These are phyloP conservation scores for Crithidia expoeki DNA, from an alignment of 208 protist genomes.

Conservation along the genomic window DNA sequence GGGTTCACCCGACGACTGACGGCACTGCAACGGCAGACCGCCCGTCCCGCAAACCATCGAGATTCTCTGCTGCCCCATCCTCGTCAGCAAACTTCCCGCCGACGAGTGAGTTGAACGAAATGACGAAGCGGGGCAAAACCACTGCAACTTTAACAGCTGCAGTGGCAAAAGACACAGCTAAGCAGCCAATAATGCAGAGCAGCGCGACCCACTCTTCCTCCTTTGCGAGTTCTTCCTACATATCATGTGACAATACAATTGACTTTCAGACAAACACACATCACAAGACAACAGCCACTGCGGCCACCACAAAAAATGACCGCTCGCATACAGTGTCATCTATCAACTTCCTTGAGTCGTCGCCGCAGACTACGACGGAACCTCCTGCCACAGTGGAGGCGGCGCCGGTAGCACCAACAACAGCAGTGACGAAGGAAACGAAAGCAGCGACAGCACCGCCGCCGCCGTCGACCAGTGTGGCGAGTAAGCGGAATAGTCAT, in stretches of 20 bases:
- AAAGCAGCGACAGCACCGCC: background rate
- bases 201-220: constrained; percentile 15
- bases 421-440: background rate
- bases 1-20: background rate
- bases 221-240: constrained; percentile 6
- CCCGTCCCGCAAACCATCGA: background rate
- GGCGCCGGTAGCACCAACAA: background rate
- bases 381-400: background rate
- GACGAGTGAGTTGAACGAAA: constrained; percentile 6
- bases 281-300: background rate
- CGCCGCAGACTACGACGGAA: background rate
- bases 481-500: background rate
- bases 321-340: constrained; percentile 7
- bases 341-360: constrained; percentile 8
- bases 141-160: background rate
- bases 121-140: background rate
- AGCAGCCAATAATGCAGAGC: background rate
- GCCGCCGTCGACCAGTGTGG: background rate
- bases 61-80: background rate
- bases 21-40: background rate
- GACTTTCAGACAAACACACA: constrained; percentile 16
- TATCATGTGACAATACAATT: background rate
- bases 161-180: background rate
- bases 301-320: background rate
- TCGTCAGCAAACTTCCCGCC: constrained; percentile 4